Evolutionary conservation across 257 asterid genomes (phyloP), one percentile per base, ranked within the genome.

Genomic region (Solanum sejunctum): DNA sequence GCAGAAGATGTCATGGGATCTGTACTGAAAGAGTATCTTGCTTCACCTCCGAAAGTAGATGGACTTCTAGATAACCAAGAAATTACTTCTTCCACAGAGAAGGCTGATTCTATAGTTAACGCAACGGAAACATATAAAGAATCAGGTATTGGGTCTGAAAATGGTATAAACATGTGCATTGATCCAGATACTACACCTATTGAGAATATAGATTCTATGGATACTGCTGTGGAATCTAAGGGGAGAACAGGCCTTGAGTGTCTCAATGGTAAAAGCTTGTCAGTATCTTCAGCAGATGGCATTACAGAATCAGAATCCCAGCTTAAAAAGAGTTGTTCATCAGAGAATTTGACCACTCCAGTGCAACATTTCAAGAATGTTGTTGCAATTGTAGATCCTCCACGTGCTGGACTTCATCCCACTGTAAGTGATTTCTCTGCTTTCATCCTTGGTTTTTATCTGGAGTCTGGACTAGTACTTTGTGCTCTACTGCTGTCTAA

Each of bases 401-500:
- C 99, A 64, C 98, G 99, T 39, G 97, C 86, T 60, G 99, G 99
- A 61, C 99, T 97, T 89, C 99, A 97, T 90, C 98, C 98, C 89
- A 95, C 98, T 80, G 99, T 97, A 90, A 93, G 98, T 90, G 84
- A 78, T 87, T 12, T 85, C 47, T 52, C 47, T 67, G 26, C 81
- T 61, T 85, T 51, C 84, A 84, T 80, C 20, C 54, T 32, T 85
- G 57, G 52, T 21, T n/a, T 18, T n/a, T 43, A 72, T 43, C 20
- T 43, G 80, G 18, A 3, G 6, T 43, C 36, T 72, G 80, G 18
- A 3, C 11, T 20, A 72, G 80, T 43, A 43, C 36, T 43, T 47
- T 11, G 41, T 21, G 20, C 41, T 13, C 12, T 21, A 21, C n/a
- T 47, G 58, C 58, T 47, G n/a, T 47, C 58, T 47, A 73, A 73